Conservation (phyloP, 148 eudicot genomes). For the Bassia scoparia region DNA sequence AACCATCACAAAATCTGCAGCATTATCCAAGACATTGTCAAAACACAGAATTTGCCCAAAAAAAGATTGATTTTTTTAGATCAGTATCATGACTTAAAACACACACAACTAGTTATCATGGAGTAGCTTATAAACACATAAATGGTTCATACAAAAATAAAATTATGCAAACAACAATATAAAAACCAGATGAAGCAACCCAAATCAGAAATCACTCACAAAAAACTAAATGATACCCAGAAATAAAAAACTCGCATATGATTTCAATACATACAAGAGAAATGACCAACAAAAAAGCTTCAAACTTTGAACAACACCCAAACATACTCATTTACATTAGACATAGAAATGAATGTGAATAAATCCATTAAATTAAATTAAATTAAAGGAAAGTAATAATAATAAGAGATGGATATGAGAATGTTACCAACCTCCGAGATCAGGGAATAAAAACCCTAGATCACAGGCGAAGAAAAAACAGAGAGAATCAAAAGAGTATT, state of each 20-base stretch:
- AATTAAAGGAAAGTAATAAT: background rate
- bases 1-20: conserved; percentile 25
- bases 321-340: background rate
- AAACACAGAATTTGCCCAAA: background rate
- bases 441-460: conserved; percentile 30
- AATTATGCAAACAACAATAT: too few relatives aligned
- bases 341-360: background rate
- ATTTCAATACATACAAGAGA: background rate
- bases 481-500: background rate
- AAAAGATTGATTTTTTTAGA: conserved; percentile 19
- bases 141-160: background rate
- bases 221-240: conserved; percentile 3
- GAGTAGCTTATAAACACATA: background rate
- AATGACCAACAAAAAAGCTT: background rate
- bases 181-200: background rate
- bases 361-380: background rate
- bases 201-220: background rate
- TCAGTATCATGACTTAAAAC: background rate
- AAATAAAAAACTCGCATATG: too few relatives aligned
- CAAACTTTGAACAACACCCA: background rate
- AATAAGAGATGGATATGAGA: background rate
- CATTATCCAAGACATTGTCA: conserved; percentile 6
- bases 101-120: background rate
- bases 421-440: conserved; percentile 21
- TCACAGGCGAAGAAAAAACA: conserved; percentile 21